phyloP scores from a whole-genome alignment of 495 filamentous ascomycete species.

The Amphirosellinia nigrospora region DNA sequence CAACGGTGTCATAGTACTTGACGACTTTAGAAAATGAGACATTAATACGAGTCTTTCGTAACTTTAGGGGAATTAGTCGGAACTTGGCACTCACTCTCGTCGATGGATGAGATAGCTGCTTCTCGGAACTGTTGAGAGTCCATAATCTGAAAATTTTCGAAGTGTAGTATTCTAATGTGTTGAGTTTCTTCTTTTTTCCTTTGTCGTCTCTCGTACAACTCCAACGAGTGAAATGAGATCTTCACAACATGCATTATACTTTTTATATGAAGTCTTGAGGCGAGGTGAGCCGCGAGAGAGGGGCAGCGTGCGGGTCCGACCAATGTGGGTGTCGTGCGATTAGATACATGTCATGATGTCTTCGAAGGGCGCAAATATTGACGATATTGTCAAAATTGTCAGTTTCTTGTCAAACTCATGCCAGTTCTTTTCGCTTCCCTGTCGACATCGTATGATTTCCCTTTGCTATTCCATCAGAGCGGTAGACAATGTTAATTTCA shows the following conservation, averaged over 20 bases:
- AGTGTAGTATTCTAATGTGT: not conserved
- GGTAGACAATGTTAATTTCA: not conserved
- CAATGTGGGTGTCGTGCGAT: not conserved
- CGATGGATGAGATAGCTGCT: conserved; percentile 81
- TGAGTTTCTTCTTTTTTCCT: not conserved
- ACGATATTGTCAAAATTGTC: not conserved
- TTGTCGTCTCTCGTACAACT: not conserved
- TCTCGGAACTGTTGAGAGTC: conserved; percentile 80
- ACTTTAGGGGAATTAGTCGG: not conserved
- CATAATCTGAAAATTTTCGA: conserved; percentile 58
- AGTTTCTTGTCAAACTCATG: not conserved
- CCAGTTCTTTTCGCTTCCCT: not conserved
- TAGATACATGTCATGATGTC: not conserved
- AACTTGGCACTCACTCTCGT: conserved; percentile 71
- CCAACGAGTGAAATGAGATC: conserved; percentile 1
- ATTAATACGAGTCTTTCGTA: conserved; percentile 10
- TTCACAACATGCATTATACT: not conserved
- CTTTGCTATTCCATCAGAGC: too few relatives aligned
- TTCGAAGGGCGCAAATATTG: not conserved
- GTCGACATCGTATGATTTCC: too few relatives aligned
- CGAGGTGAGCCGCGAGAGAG: not conserved
- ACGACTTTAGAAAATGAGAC: conserved; percentile 62
- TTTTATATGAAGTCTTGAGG: not conserved
- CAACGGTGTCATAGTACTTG: conserved; percentile 79
- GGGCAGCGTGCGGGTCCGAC: conserved; percentile 5